Base-by-base conservation (phyloP, 495 filamentous ascomycete genomes). In the Penicillium malachiteum region DNA sequence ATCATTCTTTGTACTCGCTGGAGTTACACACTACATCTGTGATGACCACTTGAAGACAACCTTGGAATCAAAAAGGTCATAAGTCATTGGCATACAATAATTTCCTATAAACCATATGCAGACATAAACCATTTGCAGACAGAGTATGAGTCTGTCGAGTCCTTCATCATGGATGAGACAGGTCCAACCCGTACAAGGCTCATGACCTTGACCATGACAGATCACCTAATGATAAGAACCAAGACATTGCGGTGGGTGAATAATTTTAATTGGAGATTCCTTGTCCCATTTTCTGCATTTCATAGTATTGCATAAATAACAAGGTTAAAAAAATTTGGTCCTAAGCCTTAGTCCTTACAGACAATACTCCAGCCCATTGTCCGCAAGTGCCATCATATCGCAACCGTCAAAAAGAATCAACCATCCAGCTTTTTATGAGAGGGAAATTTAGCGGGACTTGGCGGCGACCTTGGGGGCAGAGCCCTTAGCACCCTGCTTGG, bases 401-500 rank as follows among this genome's bases (percentile, higher is more conserved):
- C 64, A 67, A 67, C 64, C 61, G 50, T 67, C 53, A 64, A 53
- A 52, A 59, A 52, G 56, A 58, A 58, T 42, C 48, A 58, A 57
- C 45, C 63, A 57, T 56, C 67, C 66, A 68, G 55, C 68, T 64
- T 63, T 61, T 62, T 62, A 40, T 39, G 26, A 31, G 53, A 12
- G 43, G 67, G 58, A 58, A 55, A 61, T 67, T 91, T 92, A 98
- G 82, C 92, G 92, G 77, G 81, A 84, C 73, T 87, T 92, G 78
- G 90, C 88, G 68, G 85, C 81, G 58, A 90, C 86, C 88, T 97
- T 97, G 64, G 77, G 75, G 62, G 85, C 84, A 66, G 92, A 85
- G 64, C 95, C 94, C 85, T 94, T 96, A 33, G 91, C 90, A 62
- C 91, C 91, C 85, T 96, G 91, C 88, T 99, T 99, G 82, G 90